Conservation (phyloP, 148 eudicot genomes). For the Silene latifolia region DNA sequence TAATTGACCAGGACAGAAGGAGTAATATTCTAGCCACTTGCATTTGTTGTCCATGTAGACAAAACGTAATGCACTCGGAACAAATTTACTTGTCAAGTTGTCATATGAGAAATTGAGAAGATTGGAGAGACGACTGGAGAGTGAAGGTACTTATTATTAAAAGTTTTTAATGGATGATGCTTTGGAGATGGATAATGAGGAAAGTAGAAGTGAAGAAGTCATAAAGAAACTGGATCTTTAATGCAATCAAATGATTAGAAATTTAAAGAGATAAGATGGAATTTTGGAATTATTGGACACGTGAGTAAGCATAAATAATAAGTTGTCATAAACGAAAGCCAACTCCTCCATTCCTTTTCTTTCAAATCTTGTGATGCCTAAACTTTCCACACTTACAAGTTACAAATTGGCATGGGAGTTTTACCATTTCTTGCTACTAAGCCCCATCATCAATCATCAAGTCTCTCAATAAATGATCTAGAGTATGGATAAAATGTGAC, state of each 20-base stretch:
- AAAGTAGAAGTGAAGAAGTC: constrained; percentile 1
- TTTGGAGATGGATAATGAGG: neutral
- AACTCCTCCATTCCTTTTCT: constrained; percentile 18
- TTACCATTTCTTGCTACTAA: neutral
- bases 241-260: constrained; percentile 5
- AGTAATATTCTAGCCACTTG: too few relatives aligned
- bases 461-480: constrained; percentile 6
- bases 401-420: neutral
- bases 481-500: too few relatives aligned
- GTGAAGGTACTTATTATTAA: too few relatives aligned
- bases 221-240: neutral
- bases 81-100: too few relatives aligned
- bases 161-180: neutral
- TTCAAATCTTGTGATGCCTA: neutral
- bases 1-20: too few relatives aligned
- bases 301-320: too few relatives aligned
- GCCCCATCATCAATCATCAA: constrained; percentile 4
- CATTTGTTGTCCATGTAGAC: too few relatives aligned
- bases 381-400: neutral
- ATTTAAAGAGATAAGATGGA: neutral
- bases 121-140: too few relatives aligned
- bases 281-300: constrained; percentile 5
- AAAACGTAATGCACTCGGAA: too few relatives aligned
- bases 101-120: too few relatives aligned
- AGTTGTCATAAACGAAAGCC: neutral